Evolutionary conservation across 108 stramenopile genomes (phyloP).

Genomic region (Nannochloropsis salina): DNA sequence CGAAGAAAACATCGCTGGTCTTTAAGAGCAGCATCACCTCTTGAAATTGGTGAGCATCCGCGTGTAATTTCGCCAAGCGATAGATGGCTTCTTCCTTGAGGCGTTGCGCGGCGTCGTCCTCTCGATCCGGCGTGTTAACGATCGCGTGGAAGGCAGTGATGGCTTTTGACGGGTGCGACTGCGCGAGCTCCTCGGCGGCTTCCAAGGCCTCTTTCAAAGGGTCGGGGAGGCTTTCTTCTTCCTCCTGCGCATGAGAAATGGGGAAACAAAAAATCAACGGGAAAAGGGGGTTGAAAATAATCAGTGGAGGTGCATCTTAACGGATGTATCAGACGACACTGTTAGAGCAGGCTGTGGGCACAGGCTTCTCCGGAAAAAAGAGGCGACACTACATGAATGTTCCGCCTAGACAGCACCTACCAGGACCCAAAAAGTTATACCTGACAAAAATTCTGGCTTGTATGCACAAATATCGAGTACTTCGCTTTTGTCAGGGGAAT

Average conservation of each 20-base stretch:
- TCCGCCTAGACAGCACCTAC: too few species aligned
- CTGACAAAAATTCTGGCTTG: too few species aligned
- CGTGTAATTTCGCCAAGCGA: slow-evolving; percentile 75
- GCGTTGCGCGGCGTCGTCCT: slow-evolving; percentile 36
- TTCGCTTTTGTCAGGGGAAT: background rate
- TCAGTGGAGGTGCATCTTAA: too few species aligned
- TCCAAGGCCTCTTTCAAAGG: slow-evolving; percentile 5
- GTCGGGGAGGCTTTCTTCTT: slow-evolving; percentile 1
- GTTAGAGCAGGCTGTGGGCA: too few species aligned
- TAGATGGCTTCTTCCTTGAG: slow-evolving; percentile 81
- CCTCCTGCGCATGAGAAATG: background rate
- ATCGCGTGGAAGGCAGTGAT: background rate
- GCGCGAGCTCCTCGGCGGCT: background rate
- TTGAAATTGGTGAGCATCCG: slow-evolving; percentile 60
- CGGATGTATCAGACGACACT: too few species aligned
- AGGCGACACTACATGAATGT: too few species aligned
- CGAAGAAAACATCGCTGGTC: slow-evolving; percentile 69
- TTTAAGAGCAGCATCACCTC: slow-evolving; percentile 75
- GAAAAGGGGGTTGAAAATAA: too few species aligned
- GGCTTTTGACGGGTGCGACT: slow-evolving; percentile 1
- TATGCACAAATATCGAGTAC: too few species aligned
- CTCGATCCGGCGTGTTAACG: background rate
- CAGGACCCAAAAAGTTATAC: too few species aligned
- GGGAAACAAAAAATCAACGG: background rate
- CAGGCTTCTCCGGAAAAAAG: too few species aligned